Evolutionary conservation across 2,329 filamentous ascomycete genomes (phyloP).

Genomic region (Coniochaeta hoffmannii): DNA sequence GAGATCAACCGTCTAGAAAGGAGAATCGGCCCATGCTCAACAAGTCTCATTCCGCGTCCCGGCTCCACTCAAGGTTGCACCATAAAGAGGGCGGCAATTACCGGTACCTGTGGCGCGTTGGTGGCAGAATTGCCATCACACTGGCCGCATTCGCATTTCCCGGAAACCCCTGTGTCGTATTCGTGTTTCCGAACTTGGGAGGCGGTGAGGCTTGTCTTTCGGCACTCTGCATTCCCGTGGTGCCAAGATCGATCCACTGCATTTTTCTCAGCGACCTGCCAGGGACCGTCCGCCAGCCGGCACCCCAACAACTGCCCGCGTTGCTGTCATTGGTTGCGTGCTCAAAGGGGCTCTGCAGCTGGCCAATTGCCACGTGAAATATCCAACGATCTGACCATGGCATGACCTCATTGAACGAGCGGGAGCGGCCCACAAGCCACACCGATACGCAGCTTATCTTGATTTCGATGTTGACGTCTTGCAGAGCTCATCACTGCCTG

Average conservation of each 20-base stretch:
- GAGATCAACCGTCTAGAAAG: not conserved
- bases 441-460: not conserved
- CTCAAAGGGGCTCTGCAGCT: not conserved
- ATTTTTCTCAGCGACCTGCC: not conserved
- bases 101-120: not conserved
- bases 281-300: not conserved
- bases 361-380: not conserved
- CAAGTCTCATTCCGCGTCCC: conserved; percentile 14
- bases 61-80: conserved; percentile 6
- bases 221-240: not conserved
- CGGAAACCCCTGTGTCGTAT: not conserved
- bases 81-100: not conserved
- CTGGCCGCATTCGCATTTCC: not conserved
- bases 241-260: not conserved
- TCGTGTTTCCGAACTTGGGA: not conserved
- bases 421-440: not conserved
- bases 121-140: conserved; percentile 1
- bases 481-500: too few species aligned
- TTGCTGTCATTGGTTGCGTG: not conserved
- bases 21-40: conserved; percentile 17
- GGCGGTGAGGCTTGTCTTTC: not conserved
- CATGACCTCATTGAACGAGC: conserved; percentile 1
- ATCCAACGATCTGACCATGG: not conserved
- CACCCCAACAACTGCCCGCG: too few species aligned
- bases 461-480: not conserved